A percentile compares a stretch with the other conserved stretches of the same genome.
Evolutionary conservation across 257 asterid genomes (phyloP).

Genomic region (Penstemon barbatus): DNA sequence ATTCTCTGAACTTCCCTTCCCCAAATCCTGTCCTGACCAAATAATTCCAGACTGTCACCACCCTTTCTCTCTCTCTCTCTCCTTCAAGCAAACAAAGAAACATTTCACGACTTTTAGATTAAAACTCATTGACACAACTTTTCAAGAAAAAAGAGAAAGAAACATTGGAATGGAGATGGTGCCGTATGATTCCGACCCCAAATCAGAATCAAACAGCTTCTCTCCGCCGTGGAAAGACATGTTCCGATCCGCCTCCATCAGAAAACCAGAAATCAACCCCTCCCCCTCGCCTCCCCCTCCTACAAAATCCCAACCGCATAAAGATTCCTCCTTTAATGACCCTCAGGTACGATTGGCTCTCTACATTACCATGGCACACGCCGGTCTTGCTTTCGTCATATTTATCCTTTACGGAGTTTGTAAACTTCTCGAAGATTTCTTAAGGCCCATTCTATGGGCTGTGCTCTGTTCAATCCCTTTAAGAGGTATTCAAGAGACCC

Average conservation of each 20-base stretch:
- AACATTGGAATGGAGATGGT: slow-evolving; percentile 53
- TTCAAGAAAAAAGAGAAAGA: neutral
- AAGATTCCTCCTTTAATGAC: slow-evolving; percentile 48
- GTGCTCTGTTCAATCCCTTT: slow-evolving; percentile 90
- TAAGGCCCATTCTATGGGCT: slow-evolving; percentile 91
- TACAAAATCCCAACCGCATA: slow-evolving; percentile 19
- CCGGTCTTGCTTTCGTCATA: slow-evolving; percentile 67
- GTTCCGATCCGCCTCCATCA: slow-evolving; percentile 90
- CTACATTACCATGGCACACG: slow-evolving; percentile 97
- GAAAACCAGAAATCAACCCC: slow-evolving; percentile 59
- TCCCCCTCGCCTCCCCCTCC: slow-evolving; percentile 37
- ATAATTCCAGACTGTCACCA: slow-evolving; percentile 3
- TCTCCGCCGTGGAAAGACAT: slow-evolving; percentile 88
- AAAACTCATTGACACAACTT: neutral
- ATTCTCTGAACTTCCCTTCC: neutral
- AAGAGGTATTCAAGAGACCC: slow-evolving; percentile 83
- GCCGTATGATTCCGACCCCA: slow-evolving; percentile 58
- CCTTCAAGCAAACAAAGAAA: neutral
- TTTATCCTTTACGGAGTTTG: slow-evolving; percentile 71
- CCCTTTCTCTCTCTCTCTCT: slow-evolving; percentile 3
- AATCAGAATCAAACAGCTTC: slow-evolving; percentile 45
- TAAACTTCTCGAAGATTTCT: slow-evolving; percentile 75
- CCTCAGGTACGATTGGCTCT: slow-evolving; percentile 96
- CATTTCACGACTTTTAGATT: neutral
- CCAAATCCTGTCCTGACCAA: neutral